Percentiles rank a stretch among this genome's conserved stretches.
These are phyloP conservation scores for Clathrospora elynae DNA, from an alignment of 2,329 filamentous ascomycete genomes.

Conservation along the genomic window DNA sequence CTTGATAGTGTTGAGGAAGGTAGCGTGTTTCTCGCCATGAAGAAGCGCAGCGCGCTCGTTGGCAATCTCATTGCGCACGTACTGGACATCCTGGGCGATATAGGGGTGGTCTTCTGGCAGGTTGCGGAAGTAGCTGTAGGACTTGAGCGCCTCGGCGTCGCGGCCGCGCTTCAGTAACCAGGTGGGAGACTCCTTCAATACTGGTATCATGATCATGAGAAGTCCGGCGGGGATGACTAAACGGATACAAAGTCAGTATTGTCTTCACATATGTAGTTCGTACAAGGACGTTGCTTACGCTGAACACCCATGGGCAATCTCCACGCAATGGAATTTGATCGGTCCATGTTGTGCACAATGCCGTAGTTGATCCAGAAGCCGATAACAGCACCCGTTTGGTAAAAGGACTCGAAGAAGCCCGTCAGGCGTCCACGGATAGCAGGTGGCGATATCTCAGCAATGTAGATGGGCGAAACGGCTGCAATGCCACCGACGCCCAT, in stretches of 20 bases:
- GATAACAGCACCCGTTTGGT: conserved; percentile 63
- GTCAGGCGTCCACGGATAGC: conserved; percentile 68
- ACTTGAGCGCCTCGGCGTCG: conserved; percentile 49
- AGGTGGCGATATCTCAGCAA: conserved; percentile 58
- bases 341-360: conserved; percentile 49
- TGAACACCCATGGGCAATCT: conserved; percentile 63
- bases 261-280: too few species aligned
- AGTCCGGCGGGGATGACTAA: conserved; percentile 50
- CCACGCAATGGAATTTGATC: conserved; percentile 61
- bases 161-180: conserved; percentile 39
- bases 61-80: conserved; percentile 40
- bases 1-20: conserved; percentile 37
- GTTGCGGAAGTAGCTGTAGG: conserved; percentile 53
- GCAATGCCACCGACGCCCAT: conserved; percentile 48
- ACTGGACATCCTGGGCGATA: conserved; percentile 46
- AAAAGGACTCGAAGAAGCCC: conserved; percentile 69
- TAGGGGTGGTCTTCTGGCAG: conserved; percentile 51
- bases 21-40: conserved; percentile 31
- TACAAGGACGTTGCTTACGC: too few species aligned
- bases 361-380: conserved; percentile 53
- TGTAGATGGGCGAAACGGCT: conserved; percentile 46
- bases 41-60: conserved; percentile 38
- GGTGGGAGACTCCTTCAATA: conserved; percentile 44
- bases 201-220: conserved; percentile 40
- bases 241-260: too few species aligned